Conservation (phyloP, 305 asterid species). For the Nicotiana rustica region DNA sequence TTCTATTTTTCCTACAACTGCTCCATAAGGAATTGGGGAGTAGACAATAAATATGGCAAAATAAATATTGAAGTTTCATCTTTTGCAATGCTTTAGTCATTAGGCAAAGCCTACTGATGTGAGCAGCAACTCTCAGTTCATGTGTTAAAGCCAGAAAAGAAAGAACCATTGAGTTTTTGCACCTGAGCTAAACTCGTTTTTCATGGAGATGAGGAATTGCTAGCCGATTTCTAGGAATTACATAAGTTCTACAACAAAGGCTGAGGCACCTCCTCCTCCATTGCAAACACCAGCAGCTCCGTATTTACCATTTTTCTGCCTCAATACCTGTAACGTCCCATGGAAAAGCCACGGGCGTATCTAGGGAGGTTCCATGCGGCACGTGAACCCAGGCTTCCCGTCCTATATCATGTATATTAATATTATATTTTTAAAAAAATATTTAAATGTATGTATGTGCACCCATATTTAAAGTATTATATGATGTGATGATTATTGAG, state of each 20-base stretch:
- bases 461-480: too few relatives aligned
- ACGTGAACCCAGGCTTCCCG: too few relatives aligned
- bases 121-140: conserved; percentile 2
- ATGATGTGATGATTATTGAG: too few relatives aligned
- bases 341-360: background rate
- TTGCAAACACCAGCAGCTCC: conserved; percentile 96
- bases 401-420: too few relatives aligned
- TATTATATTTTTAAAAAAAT: too few relatives aligned
- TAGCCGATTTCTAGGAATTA: conserved; percentile 40
- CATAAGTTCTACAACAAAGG: conserved; percentile 79
- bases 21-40: background rate
- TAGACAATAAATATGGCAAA: background rate
- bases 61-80: background rate
- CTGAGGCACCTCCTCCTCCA: conserved; percentile 99
- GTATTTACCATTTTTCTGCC: conserved; percentile 71
- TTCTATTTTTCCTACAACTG: background rate
- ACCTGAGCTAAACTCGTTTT: background rate
- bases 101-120: background rate
- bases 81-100: background rate
- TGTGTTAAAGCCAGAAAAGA: background rate
- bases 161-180: background rate
- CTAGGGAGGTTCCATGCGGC: too few relatives aligned
- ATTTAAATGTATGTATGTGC: too few relatives aligned
- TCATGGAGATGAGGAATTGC: background rate
- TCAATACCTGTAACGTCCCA: conserved; percentile 66